Evolutionary conservation across 2,329 filamentous ascomycete species (phyloP).

Genomic region (Sporothrix globosa): DNA sequence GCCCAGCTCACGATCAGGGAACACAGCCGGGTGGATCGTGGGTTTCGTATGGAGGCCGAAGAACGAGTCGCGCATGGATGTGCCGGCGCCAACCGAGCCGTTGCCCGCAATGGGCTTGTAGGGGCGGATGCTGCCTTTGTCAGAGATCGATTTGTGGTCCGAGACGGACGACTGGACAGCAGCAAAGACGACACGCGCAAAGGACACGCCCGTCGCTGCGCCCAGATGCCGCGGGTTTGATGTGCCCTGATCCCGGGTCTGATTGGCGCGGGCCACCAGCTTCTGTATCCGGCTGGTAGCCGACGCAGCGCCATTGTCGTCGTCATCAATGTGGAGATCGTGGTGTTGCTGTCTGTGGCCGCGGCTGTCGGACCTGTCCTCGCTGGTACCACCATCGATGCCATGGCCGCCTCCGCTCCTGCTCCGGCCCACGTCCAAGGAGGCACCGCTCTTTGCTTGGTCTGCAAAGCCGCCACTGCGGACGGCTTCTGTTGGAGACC

Average conservation of each 20-base stretch:
- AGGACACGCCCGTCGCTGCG: slow-evolving; percentile 87
- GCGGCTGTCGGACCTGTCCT: neutral
- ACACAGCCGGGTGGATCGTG: slow-evolving; percentile 80
- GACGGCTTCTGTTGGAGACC: slow-evolving; percentile 26
- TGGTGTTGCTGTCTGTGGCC: slow-evolving; percentile 10
- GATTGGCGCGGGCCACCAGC: slow-evolving; percentile 35
- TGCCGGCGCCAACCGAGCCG: slow-evolving; percentile 56
- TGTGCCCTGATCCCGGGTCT: slow-evolving; percentile 48
- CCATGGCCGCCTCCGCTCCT: neutral
- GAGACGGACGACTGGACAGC: slow-evolving; percentile 77
- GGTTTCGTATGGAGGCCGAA: slow-evolving; percentile 94
- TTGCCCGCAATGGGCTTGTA: slow-evolving; percentile 57
- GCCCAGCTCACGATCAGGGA: slow-evolving; percentile 77
- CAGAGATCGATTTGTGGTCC: slow-evolving; percentile 67
- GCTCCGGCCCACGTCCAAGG: neutral
- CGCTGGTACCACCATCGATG: neutral
- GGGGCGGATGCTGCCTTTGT: slow-evolving; percentile 64
- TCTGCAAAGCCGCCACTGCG: slow-evolving; percentile 37
- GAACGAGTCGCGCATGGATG: slow-evolving; percentile 92
- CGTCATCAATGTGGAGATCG: slow-evolving; percentile 10
- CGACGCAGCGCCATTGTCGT: slow-evolving; percentile 56
- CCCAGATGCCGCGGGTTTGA: slow-evolving; percentile 81
- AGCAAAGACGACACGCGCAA: slow-evolving; percentile 90
- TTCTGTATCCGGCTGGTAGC: slow-evolving; percentile 60
- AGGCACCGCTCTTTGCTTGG: slow-evolving; percentile 42